These are phyloP conservation scores for Escovopsis weberi DNA, from an alignment of 2,329 filamentous ascomycete species.

Conservation along the genomic window DNA sequence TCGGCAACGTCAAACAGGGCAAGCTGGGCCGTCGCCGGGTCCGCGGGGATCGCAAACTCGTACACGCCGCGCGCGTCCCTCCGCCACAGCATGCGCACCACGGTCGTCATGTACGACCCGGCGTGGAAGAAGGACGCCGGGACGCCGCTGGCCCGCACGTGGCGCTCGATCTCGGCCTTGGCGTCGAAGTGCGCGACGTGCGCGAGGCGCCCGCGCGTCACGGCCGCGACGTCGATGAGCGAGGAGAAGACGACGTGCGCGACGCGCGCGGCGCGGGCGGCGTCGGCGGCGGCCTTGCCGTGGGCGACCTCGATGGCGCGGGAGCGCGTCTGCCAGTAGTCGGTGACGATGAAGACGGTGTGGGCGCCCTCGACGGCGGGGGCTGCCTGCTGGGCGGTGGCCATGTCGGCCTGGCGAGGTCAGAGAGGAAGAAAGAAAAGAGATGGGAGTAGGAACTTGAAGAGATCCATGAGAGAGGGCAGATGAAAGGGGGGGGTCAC, in stretches of 20 bases:
- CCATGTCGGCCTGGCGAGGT: conserved; percentile 24
- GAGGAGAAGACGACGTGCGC: conserved; percentile 33
- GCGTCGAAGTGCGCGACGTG: conserved; percentile 37
- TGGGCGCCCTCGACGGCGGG: conserved; percentile 27
- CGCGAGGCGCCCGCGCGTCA: conserved; percentile 21
- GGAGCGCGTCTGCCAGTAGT: conserved; percentile 21
- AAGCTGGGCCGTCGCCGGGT: conserved; percentile 17
- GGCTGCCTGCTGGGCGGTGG: conserved; percentile 18
- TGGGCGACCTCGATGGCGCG: conserved; percentile 24
- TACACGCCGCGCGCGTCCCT: conserved; percentile 18
- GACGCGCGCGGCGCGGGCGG: conserved; percentile 26
- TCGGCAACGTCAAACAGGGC: conserved; percentile 26
- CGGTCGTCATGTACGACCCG: conserved; percentile 41
- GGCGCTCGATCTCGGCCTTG: conserved; percentile 41
- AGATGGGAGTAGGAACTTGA: no score
- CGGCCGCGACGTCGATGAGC: conserved; percentile 23
- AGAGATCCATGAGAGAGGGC: no score
- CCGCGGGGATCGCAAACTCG: conserved; percentile 13
- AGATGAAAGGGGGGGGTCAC: conserved; percentile 11
- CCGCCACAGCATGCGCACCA: conserved; percentile 12
- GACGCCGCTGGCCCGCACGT: conserved; percentile 35
- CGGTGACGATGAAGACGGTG: conserved; percentile 28
- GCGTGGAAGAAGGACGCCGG: conserved; percentile 36
- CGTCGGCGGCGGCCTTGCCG: conserved; percentile 32
- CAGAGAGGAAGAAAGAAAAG: not conserved